phyloP scores from a whole-genome alignment of 768 basidiomycete species.

The Auriscalpium microsporum region DNA sequence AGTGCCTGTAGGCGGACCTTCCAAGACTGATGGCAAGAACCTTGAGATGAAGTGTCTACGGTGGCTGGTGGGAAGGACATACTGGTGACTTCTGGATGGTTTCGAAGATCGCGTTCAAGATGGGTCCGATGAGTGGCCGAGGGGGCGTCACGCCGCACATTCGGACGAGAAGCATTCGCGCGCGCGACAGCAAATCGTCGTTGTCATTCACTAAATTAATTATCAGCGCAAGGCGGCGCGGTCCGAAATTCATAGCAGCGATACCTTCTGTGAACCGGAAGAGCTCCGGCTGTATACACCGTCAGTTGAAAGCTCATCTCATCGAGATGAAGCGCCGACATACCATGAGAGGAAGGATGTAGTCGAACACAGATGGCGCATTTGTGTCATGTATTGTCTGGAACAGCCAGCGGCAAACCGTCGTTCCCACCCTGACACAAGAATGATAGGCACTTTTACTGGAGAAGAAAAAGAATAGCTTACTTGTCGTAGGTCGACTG shows the following conservation, averaged over 20 bases:
- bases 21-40: slow-evolving; percentile 55
- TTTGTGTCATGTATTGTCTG: slow-evolving; percentile 68
- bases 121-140: slow-evolving; percentile 51
- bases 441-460: background rate
- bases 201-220: slow-evolving; percentile 59
- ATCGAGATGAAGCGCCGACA: slow-evolving; percentile 15
- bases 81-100: slow-evolving; percentile 73
- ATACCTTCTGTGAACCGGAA: slow-evolving; percentile 67
- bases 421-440: slow-evolving; percentile 45
- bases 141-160: slow-evolving; percentile 86
- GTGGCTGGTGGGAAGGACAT: slow-evolving; percentile 18
- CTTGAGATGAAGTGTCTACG: too few relatives aligned
- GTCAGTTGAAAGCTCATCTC: slow-evolving; percentile 4
- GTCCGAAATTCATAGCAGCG: slow-evolving; percentile 2
- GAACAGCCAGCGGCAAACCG: slow-evolving; percentile 72
- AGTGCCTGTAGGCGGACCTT: slow-evolving; percentile 78
- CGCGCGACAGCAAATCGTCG: slow-evolving; percentile 56
- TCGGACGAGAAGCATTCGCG: slow-evolving; percentile 64
- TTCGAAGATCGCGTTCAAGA: slow-evolving; percentile 65
- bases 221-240: background rate
- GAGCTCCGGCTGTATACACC: slow-evolving; percentile 48
- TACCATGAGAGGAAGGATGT: slow-evolving; percentile 76
- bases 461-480: slow-evolving; percentile 10
- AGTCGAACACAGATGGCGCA: slow-evolving; percentile 70
- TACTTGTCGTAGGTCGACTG: slow-evolving; percentile 82